phyloP scores from a whole-genome alignment of 2,329 filamentous ascomycete genomes.

The Sarocladium kiliense region DNA sequence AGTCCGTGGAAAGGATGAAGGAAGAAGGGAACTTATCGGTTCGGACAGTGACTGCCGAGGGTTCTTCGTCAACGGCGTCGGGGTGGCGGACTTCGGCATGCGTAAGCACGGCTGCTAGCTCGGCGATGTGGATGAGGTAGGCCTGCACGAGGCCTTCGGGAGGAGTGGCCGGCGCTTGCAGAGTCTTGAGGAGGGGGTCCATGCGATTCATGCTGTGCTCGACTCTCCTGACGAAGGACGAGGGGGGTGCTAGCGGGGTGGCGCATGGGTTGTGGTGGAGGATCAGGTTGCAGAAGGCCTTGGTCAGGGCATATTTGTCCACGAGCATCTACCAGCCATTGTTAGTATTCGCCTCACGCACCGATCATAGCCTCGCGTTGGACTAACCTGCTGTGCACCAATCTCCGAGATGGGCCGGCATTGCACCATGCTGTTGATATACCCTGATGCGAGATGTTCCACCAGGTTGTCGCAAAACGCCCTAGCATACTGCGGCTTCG shows the following conservation, averaged over 20 bases:
- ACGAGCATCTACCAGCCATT: conserved; percentile 69
- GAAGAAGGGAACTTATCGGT: too few species aligned
- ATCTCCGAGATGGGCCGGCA: conserved; percentile 90
- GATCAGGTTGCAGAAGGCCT: conserved; percentile 68
- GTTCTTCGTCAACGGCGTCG: too few species aligned
- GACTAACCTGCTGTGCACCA: conserved; percentile 76
- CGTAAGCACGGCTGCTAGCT: too few species aligned
- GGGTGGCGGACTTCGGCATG: too few species aligned
- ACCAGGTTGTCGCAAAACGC: conserved; percentile 97
- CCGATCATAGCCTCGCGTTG: not conserved
- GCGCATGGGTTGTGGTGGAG: conserved; percentile 51
- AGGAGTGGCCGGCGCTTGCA: conserved; percentile 87
- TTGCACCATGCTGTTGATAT: conserved; percentile 78
- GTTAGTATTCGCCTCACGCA: conserved; percentile 17
- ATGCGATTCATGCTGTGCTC: conserved; percentile 79
- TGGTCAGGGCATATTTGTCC: conserved; percentile 86
- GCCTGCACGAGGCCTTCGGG: conserved; percentile 94
- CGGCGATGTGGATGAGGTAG: conserved; percentile 94
- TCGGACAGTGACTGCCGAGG: too few species aligned
- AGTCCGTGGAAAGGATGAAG: too few species aligned
- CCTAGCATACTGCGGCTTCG: conserved; percentile 89
- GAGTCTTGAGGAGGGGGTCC: conserved; percentile 89
- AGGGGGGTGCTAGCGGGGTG: conserved; percentile 34
- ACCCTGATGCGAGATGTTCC: conserved; percentile 74
- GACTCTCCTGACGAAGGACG: conserved; percentile 79